Conservation (phyloP, 2,329 filamentous ascomycete species). For the Didymella pomorum region DNA sequence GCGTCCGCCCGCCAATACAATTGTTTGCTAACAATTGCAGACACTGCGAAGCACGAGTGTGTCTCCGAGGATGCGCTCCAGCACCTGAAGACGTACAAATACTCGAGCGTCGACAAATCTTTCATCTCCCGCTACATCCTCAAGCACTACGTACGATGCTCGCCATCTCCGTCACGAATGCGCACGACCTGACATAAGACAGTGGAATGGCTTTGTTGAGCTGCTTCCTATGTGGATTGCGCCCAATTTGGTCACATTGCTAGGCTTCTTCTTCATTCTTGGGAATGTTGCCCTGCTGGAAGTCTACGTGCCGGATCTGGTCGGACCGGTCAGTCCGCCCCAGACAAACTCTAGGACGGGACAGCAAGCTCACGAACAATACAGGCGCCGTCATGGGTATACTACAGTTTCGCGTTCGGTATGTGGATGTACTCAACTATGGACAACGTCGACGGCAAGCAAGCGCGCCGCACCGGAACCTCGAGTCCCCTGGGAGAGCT, state of each 20-base stretch:
- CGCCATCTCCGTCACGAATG: conserved; percentile 1
- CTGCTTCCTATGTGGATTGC: conserved; percentile 94
- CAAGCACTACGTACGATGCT: conserved; percentile 81
- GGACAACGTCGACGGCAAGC: conserved; percentile 99
- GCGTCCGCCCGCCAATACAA: conserved; percentile 6
- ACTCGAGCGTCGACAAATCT: conserved; percentile 96
- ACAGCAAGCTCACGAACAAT: conserved; percentile 22
- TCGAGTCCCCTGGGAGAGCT: conserved; percentile 95
- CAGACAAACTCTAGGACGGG: background rate
- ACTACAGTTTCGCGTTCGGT: conserved; percentile 93
- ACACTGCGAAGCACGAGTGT: conserved; percentile 71
- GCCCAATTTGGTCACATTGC: conserved; percentile 94
- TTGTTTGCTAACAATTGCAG: conserved; percentile 40
- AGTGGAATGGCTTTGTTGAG: conserved; percentile 98
- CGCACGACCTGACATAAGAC: conserved; percentile 41
- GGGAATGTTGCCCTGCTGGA: conserved; percentile 79
- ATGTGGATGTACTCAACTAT: conserved; percentile 99
- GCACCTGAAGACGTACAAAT: conserved; percentile 95
- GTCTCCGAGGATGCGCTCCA: conserved; percentile 89
- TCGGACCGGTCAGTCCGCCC: conserved; percentile 75
- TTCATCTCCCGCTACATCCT: conserved; percentile 92
- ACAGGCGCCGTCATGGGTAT: conserved; percentile 87
- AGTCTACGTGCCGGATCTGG: conserved; percentile 85
- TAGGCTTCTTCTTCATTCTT: conserved; percentile 95
- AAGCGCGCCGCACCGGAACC: conserved; percentile 91